Evolutionary conservation across 345 rosid species (phyloP), one percentile per base, ranked within the genome.

Genomic region (Gossypium bickii): DNA sequence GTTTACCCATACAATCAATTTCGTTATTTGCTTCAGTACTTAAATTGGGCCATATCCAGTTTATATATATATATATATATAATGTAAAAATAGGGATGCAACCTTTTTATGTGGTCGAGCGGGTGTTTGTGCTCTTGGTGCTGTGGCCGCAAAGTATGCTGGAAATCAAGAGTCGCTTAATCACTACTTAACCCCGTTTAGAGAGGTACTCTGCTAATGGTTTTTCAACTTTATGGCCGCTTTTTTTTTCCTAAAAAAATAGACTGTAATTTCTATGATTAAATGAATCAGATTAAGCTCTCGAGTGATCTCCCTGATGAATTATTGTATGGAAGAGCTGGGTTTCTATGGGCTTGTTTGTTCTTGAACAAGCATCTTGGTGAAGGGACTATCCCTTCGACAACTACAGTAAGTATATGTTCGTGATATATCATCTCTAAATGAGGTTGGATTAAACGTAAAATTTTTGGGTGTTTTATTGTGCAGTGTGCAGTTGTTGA

Each of bases 111-210:
- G 90, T 76, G 96, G 93, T 10, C 76, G 78, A 57, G 87, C 90
- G 75, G 92, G 90, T 60, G 86, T 89, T 16, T 89, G 83, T 83
- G 93, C 93, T 79, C 90, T 89, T 78, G 96, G 89, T 71, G 92
- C 90, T 77, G 91, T 86, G 25, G 83, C 76, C 2, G 88, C 92
- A 11, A 91, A 89, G 80, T 74, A 47, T 85, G 60, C 86, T 7
- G 87, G 88, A 67, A 85, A 84, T 72, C 48, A 64, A 7, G 71
- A 77, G 49, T 77, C 85, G 15, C 68, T 78, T 15, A 59, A 83
- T 68, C 71, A 67, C 63, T 87, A 84, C 80, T 77, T 89, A 24
- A 7, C 86, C 11, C 81, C 77, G 77, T 89, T 87, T 61, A 78
- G 12, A 55, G 78, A 82, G 90, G 96, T 89, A 55, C 1, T 64